Percentiles rank a stretch among this genome's conserved stretches.
Conservation (phyloP, 768 basidiomycete genomes). For the Lactarius indigo region DNA sequence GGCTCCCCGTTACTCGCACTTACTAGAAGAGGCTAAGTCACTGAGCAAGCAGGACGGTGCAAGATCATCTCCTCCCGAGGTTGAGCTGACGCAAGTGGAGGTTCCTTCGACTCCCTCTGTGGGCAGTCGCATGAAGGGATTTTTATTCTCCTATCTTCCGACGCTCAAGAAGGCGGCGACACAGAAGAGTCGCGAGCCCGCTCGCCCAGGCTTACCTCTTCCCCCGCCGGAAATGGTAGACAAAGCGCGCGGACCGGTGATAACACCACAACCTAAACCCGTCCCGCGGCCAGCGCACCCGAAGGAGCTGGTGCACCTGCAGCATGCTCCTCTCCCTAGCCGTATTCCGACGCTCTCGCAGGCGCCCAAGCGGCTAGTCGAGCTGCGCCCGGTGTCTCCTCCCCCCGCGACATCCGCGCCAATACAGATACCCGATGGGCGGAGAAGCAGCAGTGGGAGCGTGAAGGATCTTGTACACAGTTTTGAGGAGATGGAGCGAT, state of each 20-base stretch:
- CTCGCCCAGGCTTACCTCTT: slow-evolving; percentile 45
- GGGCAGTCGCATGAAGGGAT: slow-evolving; percentile 51
- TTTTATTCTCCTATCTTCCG: slow-evolving; percentile 61
- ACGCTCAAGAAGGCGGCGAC: slow-evolving; percentile 40
- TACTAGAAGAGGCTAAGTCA: slow-evolving; percentile 52
- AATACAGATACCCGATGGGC: slow-evolving; percentile 32
- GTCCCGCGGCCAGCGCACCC: slow-evolving; percentile 46
- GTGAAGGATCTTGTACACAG: slow-evolving; percentile 68
- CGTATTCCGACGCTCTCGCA: slow-evolving; percentile 43
- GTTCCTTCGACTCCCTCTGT: slow-evolving; percentile 35
- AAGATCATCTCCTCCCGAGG: not conserved
- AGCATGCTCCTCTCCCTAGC: slow-evolving; percentile 44
- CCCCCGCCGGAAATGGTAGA: slow-evolving; percentile 52
- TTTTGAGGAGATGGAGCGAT: slow-evolving; percentile 50
- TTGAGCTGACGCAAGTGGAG: not conserved
- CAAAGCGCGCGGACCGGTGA: slow-evolving; percentile 51
- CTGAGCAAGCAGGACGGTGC: slow-evolving; percentile 29
- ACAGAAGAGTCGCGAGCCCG: slow-evolving; percentile 25
- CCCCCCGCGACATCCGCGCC: slow-evolving; percentile 31
- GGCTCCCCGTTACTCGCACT: slow-evolving; percentile 55
- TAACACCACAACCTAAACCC: slow-evolving; percentile 55
- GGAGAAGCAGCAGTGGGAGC: slow-evolving; percentile 64
- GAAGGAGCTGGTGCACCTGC: slow-evolving; percentile 62
- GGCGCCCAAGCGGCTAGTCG: slow-evolving; percentile 50
- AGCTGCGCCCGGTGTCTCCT: slow-evolving; percentile 48